Percentiles rank a stretch among this genome's conserved stretches.
Conservation (phyloP, 2,329 filamentous ascomycete species). For the Fusarium equiseti region DNA sequence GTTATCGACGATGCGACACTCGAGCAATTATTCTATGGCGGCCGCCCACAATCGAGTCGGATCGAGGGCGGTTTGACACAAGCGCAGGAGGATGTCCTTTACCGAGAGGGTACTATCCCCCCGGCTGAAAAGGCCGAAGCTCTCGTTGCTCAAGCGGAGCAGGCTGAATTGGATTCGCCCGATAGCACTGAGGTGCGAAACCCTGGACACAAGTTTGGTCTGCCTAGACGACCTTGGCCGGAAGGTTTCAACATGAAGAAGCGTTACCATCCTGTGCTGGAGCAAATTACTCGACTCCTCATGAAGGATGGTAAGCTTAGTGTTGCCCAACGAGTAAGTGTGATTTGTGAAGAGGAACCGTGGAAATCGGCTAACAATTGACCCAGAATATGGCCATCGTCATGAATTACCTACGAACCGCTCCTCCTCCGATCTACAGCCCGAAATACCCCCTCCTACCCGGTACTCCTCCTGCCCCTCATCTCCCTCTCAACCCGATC, state of each 20-base stretch:
- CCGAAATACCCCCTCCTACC: slow-evolving; percentile 78
- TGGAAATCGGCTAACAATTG: slow-evolving; percentile 21
- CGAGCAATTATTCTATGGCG: slow-evolving; percentile 54
- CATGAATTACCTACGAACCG: slow-evolving; percentile 85
- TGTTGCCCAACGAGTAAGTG: slow-evolving; percentile 84
- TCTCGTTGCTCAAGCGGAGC: slow-evolving; percentile 43
- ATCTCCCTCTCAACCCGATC: slow-evolving; percentile 89
- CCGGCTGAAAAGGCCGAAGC: slow-evolving; percentile 51
- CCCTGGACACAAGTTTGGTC: slow-evolving; percentile 80
- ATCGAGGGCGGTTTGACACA: slow-evolving; percentile 53
- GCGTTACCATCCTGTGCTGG: slow-evolving; percentile 86
- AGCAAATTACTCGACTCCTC: slow-evolving; percentile 89
- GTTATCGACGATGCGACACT: slow-evolving; percentile 53
- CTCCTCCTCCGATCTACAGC: slow-evolving; percentile 81
- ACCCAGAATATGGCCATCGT: slow-evolving; percentile 84
- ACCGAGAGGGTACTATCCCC: slow-evolving; percentile 57
- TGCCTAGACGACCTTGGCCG: slow-evolving; percentile 76
- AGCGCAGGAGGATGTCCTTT: slow-evolving; percentile 60
- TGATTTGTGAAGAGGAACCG: background rate
- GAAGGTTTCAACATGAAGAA: slow-evolving; percentile 75
- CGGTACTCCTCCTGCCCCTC: slow-evolving; percentile 78
- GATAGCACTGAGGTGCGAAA: slow-evolving; percentile 46
- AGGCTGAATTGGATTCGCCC: slow-evolving; percentile 32
- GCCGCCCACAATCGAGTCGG: slow-evolving; percentile 48
- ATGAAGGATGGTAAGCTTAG: slow-evolving; percentile 94